A percentile compares a stretch with the other conserved stretches of the same genome.
Conservation (phyloP, 768 basidiomycete species). For the Mrakia frigida region DNA sequence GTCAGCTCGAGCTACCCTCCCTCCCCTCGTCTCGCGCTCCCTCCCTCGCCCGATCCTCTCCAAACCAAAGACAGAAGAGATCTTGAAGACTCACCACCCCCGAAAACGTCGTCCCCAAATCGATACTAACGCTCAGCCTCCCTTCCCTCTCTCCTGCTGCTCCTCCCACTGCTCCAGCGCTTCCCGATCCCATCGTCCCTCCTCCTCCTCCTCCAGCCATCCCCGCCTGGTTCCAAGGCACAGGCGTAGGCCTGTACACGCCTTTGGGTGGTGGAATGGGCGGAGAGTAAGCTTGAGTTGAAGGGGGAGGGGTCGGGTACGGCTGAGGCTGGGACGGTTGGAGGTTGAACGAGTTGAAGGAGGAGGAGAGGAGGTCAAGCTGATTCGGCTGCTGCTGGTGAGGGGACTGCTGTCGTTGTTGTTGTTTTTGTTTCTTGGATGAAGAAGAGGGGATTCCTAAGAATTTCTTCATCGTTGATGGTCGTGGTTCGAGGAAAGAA, state of each 20-base stretch:
- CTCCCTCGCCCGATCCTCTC: no score
- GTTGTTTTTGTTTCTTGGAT: no score
- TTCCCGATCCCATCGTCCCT: background rate
- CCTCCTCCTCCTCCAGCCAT: background rate
- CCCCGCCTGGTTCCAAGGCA: conserved; percentile 8
- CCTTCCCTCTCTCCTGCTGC: conserved; percentile 5
- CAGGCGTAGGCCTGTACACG: background rate
- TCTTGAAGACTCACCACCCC: conserved; percentile 30
- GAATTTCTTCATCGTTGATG: no score
- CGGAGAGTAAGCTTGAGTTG: background rate
- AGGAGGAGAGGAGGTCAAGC: no score
- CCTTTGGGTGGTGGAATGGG: background rate
- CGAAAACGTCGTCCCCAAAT: conserved; percentile 37
- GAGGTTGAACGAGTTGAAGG: no score
- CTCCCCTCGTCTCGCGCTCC: background rate
- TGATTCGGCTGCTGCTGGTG: no score
- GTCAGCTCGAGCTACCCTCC: background rate
- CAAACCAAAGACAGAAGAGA: no score
- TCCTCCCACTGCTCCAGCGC: no score
- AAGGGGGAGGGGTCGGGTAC: conserved; percentile 12
- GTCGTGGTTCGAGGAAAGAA: background rate
- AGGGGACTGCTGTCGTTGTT: no score
- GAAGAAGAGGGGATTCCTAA: no score
- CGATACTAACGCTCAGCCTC: conserved; percentile 34
- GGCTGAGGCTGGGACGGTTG: background rate